phyloP scores from a whole-genome alignment of 2,329 filamentous ascomycete species.

The Monosporascus sp. region DNA sequence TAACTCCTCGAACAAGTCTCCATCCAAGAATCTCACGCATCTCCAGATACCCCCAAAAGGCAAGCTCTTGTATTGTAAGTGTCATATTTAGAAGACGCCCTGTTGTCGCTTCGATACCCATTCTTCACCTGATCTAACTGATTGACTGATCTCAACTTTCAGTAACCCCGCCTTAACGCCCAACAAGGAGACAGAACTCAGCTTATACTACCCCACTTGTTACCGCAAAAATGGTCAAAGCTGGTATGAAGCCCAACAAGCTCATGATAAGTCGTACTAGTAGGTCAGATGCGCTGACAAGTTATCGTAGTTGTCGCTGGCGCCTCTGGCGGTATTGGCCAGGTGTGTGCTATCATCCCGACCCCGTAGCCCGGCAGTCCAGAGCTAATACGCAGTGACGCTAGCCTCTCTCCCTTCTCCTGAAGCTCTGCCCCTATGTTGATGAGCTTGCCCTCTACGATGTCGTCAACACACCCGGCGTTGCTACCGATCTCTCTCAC shows the following conservation, averaged over 20 bases:
- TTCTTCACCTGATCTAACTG: neutral
- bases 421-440: conserved; percentile 84
- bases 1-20: too few relatives aligned
- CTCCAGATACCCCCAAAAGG: too few relatives aligned
- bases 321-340: conserved; percentile 96
- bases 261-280: neutral
- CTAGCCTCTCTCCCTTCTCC: conserved; percentile 90
- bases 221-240: conserved; percentile 51
- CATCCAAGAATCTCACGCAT: too few relatives aligned
- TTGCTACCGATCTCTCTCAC: conserved; percentile 93
- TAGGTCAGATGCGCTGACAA: conserved; percentile 3
- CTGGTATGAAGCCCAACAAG: conserved; percentile 38
- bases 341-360: conserved; percentile 53
- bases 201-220: conserved; percentile 17
- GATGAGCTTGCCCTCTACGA: conserved; percentile 96
- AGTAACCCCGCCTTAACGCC: neutral
- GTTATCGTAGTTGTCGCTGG: conserved; percentile 69
- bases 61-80: too few relatives aligned
- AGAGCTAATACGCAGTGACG: conserved; percentile 12
- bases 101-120: too few relatives aligned
- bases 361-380: neutral
- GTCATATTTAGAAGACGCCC: too few relatives aligned
- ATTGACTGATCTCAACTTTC: neutral
- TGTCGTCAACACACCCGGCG: conserved; percentile 98
- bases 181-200: neutral